Evolutionary conservation across 257 asterid genomes (phyloP).

Genomic region (Solanum habrochaites): DNA sequence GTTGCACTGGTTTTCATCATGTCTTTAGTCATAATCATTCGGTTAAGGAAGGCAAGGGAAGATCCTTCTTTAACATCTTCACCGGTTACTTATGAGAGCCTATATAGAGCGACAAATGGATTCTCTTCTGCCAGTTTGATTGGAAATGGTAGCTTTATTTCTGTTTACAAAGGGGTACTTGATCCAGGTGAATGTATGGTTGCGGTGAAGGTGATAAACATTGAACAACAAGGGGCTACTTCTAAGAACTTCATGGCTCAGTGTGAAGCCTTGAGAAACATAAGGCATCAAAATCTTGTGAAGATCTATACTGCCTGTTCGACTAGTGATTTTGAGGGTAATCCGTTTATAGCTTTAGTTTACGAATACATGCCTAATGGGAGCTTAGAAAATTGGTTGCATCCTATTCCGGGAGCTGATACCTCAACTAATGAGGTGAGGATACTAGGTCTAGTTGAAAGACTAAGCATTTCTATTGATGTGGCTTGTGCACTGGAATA

Average conservation of each 20-base stretch:
- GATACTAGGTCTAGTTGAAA: not conserved
- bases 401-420: not conserved
- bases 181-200: not conserved
- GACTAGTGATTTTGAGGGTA: not conserved
- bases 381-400: conserved; percentile 4
- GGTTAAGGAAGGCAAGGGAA: not conserved
- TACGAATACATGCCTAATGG: conserved; percentile 8
- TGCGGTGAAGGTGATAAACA: conserved; percentile 3
- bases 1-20: not conserved
- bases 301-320: not conserved
- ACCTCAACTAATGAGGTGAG: not conserved
- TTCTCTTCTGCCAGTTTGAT: conserved; percentile 5
- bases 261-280: not conserved
- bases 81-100: not conserved
- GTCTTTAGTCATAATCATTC: not conserved
- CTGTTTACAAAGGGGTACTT: conserved; percentile 8
- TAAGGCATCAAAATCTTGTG: not conserved
- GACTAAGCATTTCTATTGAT: conserved; percentile 1
- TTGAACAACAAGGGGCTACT: not conserved
- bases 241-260: not conserved
- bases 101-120: conserved; percentile 15
- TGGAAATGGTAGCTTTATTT: conserved; percentile 7
- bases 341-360: conserved; percentile 2
- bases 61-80: not conserved
- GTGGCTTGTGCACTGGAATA: conserved; percentile 7